Conservation (phyloP, 805 yeast genomes). For the Yamadazyma insecticola region DNA sequence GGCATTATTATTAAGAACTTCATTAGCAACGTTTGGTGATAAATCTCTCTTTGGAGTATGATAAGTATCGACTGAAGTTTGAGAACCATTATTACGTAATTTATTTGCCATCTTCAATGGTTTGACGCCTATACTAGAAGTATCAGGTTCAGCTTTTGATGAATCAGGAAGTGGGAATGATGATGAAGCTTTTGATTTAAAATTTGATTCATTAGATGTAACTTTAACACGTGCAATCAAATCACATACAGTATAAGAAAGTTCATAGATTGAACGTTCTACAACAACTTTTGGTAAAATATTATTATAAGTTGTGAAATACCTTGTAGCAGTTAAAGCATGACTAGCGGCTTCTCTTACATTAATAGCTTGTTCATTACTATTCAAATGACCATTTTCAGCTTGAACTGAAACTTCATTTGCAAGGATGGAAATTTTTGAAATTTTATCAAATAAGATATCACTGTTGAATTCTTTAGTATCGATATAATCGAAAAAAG, state of each 20-base stretch:
- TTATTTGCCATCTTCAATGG: slow-evolving; percentile 68
- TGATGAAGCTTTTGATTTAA: too few species aligned
- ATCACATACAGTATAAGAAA: slow-evolving; percentile 62
- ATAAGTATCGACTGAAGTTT: slow-evolving; percentile 5
- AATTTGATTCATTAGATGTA: slow-evolving; percentile 1
- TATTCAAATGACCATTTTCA: slow-evolving; percentile 17
- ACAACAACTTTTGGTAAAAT: slow-evolving; percentile 66
- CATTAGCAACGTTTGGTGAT: slow-evolving; percentile 1
- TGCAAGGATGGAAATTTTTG: slow-evolving; percentile 45
- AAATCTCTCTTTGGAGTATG: slow-evolving; percentile 1
- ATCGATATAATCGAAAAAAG: slow-evolving; percentile 33
- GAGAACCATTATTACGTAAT: slow-evolving; percentile 15
- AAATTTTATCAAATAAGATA: slow-evolving; percentile 46
- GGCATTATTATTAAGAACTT: neutral
- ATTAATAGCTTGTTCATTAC: slow-evolving; percentile 39
- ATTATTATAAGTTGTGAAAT: slow-evolving; percentile 59
- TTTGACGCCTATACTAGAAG: slow-evolving; percentile 43
- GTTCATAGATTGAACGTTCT: slow-evolving; percentile 72
- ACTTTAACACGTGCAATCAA: slow-evolving; percentile 28
- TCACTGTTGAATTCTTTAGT: slow-evolving; percentile 26
- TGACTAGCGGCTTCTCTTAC: slow-evolving; percentile 69
- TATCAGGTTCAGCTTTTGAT: slow-evolving; percentile 1
- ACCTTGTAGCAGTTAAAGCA: slow-evolving; percentile 71
- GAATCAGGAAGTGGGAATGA: too few species aligned
- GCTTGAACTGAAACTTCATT: slow-evolving; percentile 36